These are phyloP conservation scores for Lachnellula occidentalis DNA, from an alignment of 2,329 filamentous ascomycete genomes.

Conservation along the genomic window DNA sequence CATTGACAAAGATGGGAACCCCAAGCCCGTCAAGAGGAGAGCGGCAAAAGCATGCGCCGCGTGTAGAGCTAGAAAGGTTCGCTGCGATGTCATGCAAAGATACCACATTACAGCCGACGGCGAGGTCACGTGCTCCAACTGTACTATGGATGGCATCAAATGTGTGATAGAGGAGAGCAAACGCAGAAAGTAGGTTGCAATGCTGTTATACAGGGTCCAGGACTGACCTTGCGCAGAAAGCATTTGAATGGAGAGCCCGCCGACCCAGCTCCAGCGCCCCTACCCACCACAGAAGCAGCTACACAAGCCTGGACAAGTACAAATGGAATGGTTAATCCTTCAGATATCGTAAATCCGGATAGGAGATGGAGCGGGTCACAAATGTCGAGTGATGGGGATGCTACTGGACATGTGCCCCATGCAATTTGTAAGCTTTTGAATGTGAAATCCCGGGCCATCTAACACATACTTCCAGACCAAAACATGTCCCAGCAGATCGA, in stretches of 20 bases:
- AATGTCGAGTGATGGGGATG: constrained; percentile 17
- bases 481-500: constrained; percentile 19
- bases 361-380: constrained; percentile 22
- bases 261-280: constrained; percentile 5
- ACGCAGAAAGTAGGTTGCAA: constrained; percentile 54
- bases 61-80: constrained; percentile 83
- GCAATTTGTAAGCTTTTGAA: constrained; percentile 27
- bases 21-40: constrained; percentile 57
- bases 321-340: constrained; percentile 23
- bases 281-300: constrained; percentile 1
- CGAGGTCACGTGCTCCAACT: constrained; percentile 29
- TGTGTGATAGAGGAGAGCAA: constrained; percentile 57
- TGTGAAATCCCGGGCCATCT: background rate
- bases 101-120: constrained; percentile 25
- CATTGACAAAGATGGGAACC: constrained; percentile 21
- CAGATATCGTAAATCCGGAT: constrained; percentile 23
- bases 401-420: constrained; percentile 26
- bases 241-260: constrained; percentile 20
- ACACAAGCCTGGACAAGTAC: constrained; percentile 17
- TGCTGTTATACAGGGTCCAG: background rate
- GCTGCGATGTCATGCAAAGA: constrained; percentile 88
- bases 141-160: constrained; percentile 40
- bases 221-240: constrained; percentile 22
- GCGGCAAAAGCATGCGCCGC: constrained; percentile 89
- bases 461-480: constrained; percentile 18